Percentiles rank a stretch among this genome's conserved stretches.
phyloP scores from a whole-genome alignment of 2,329 filamentous ascomycete species.

The Aureobasidium sp. region DNA sequence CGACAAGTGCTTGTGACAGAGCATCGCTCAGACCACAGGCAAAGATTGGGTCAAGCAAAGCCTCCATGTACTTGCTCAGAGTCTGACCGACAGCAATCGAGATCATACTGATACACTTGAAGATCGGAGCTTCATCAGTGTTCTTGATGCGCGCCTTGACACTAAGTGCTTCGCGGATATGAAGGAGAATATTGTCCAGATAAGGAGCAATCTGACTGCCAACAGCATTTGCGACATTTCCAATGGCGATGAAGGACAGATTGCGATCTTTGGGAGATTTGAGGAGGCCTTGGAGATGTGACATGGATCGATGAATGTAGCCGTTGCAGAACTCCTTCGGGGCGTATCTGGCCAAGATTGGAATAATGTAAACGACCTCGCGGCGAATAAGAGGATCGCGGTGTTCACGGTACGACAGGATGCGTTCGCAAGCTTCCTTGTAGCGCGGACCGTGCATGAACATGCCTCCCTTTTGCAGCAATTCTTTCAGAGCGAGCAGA shows the following conservation, averaged over 20 bases:
- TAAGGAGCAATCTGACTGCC: constrained; percentile 93
- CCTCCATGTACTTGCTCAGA: constrained; percentile 96
- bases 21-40: constrained; percentile 91
- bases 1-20: constrained; percentile 87
- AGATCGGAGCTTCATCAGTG: constrained; percentile 66
- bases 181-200: constrained; percentile 84
- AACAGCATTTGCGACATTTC: constrained; percentile 91
- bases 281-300: constrained; percentile 85
- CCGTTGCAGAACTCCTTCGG: constrained; percentile 80
- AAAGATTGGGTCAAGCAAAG: constrained; percentile 90
- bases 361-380: constrained; percentile 85
- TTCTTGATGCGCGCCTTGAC: constrained; percentile 61
- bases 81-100: constrained; percentile 93
- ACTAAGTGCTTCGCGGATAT: constrained; percentile 84
- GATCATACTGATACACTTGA: constrained; percentile 95
- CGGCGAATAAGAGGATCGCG: constrained; percentile 78
- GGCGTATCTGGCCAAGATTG: constrained; percentile 84
- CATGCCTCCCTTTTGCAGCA: constrained; percentile 93
- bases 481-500: constrained; percentile 81
- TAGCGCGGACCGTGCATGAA: constrained; percentile 93
- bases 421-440: constrained; percentile 83
- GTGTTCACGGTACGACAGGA: constrained; percentile 87
- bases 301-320: constrained; percentile 94
- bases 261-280: constrained; percentile 94
- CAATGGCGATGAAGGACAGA: constrained; percentile 89